Conservation (phyloP, 2,329 filamentous ascomycete genomes). For the Diaporthe batatas region DNA sequence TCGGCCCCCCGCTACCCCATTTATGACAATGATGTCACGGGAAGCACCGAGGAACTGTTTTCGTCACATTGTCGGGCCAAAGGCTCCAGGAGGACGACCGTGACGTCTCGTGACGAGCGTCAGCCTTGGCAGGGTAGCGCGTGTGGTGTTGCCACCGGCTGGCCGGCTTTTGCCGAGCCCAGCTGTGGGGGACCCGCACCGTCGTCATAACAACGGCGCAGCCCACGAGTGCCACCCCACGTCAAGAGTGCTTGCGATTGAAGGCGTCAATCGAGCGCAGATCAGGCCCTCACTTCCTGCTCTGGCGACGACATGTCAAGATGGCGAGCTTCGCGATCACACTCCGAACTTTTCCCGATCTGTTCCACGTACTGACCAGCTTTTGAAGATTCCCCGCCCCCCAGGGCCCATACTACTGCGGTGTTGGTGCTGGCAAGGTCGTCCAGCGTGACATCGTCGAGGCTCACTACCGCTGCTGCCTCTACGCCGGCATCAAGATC, state of each 20-base stretch:
- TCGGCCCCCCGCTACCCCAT: neutral
- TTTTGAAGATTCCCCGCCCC: conserved; percentile 84
- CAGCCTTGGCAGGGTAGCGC: conserved; percentile 5
- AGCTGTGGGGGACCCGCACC: conserved; percentile 11
- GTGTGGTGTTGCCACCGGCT: conserved; percentile 11
- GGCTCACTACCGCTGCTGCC: conserved; percentile 77
- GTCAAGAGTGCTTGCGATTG: conserved; percentile 11
- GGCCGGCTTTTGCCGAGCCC: conserved; percentile 3
- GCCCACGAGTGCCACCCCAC: neutral
- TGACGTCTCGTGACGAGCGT: neutral
- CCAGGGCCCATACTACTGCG: conserved; percentile 97
- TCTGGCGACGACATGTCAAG: neutral
- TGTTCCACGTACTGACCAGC: neutral
- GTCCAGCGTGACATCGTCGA: conserved; percentile 98
- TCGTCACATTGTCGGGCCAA: conserved; percentile 10
- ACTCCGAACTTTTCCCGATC: too few species aligned
- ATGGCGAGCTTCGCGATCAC: conserved; percentile 5
- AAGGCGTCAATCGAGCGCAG: neutral
- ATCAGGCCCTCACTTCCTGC: neutral
- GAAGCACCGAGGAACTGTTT: neutral
- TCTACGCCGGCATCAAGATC: conserved; percentile 92
- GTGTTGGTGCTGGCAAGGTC: conserved; percentile 96
- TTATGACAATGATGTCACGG: conserved; percentile 14
- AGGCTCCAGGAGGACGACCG: neutral
- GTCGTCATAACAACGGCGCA: neutral